A percentile compares a stretch with the other conserved stretches of the same genome.
phyloP scores from a whole-genome alignment of 441 rosid genomes.

The Eruca vesicaria region DNA sequence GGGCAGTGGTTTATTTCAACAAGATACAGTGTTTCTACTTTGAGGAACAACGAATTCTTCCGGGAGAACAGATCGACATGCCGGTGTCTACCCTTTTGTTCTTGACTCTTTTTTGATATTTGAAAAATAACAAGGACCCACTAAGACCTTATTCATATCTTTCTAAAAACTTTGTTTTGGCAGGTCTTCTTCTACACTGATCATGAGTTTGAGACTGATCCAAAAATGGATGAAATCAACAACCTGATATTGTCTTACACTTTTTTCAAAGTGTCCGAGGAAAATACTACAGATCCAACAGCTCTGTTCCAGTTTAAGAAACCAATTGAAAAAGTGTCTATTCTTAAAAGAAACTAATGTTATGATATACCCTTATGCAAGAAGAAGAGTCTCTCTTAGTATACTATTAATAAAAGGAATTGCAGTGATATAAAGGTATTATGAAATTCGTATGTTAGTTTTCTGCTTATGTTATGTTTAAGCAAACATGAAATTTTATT shows the following conservation, averaged over 20 bases:
- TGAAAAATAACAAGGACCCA: not conserved
- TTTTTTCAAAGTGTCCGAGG: no score
- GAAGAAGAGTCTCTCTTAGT: no score
- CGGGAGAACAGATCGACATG: constrained; percentile 95
- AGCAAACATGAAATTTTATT: no score
- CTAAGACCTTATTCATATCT: not conserved
- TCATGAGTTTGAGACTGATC: constrained; percentile 84
- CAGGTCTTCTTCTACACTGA: constrained; percentile 87
- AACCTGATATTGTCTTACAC: constrained; percentile 85
- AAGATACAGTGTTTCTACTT: no score
- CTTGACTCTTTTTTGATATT: no score
- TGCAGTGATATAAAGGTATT: no score
- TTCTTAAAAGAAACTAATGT: not conserved
- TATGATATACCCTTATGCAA: no score
- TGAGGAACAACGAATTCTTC: constrained; percentile 94
- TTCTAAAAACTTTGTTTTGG: not conserved
- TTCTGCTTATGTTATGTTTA: no score
- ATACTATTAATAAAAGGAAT: no score
- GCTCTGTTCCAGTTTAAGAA: constrained; percentile 30
- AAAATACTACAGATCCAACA: constrained; percentile 20
- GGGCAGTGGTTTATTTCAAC: no score
- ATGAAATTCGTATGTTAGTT: no score
- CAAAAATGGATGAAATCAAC: constrained; percentile 74
- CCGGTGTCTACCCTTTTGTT: constrained; percentile 44
- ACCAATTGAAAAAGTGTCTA: constrained; percentile 16